phyloP scores from a whole-genome alignment of 2,329 filamentous ascomycete genomes.

The Xylariaceae sp. region DNA sequence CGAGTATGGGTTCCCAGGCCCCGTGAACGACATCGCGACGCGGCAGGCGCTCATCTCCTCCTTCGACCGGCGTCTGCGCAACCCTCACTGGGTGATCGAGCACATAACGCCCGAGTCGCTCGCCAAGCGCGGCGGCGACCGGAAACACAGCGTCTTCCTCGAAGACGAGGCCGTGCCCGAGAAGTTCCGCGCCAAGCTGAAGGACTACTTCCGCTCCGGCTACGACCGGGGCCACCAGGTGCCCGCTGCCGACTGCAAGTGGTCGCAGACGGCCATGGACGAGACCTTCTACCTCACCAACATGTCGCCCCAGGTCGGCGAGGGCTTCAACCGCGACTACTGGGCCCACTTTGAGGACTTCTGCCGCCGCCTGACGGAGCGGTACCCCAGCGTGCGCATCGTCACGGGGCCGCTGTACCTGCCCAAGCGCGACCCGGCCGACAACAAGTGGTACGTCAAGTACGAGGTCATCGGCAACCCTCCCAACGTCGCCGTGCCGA shows the following conservation, averaged over 20 bases:
- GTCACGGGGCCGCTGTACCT: slow-evolving; percentile 93
- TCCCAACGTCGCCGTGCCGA: slow-evolving; percentile 91
- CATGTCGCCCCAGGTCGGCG: slow-evolving; percentile 97
- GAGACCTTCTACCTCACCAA: slow-evolving; percentile 90
- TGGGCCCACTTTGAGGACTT: slow-evolving; percentile 99
- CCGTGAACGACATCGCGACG: slow-evolving; percentile 73
- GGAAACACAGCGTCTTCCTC: slow-evolving; percentile 74
- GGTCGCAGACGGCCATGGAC: slow-evolving; percentile 91
- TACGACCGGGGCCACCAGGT: slow-evolving; percentile 97
- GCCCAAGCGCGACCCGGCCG: slow-evolving; percentile 70
- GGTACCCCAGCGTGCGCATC: slow-evolving; percentile 82
- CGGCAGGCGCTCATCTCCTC: slow-evolving; percentile 75
- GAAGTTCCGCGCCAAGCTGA: slow-evolving; percentile 81
- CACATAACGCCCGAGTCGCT: slow-evolving; percentile 92
- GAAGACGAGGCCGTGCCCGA: slow-evolving; percentile 77
- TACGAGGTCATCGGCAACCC: slow-evolving; percentile 96
- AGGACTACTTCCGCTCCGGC: slow-evolving; percentile 91
- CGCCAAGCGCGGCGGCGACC: slow-evolving; percentile 67
- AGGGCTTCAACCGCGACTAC: slow-evolving; percentile 98
- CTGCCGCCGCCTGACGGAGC: slow-evolving; percentile 72
- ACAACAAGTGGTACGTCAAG: slow-evolving; percentile 90
- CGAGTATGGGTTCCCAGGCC: slow-evolving; percentile 88
- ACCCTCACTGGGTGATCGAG: slow-evolving; percentile 92
- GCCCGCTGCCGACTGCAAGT: slow-evolving; percentile 91
- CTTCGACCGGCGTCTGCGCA: slow-evolving; percentile 85